Evolutionary conservation across 305 asterid species (phyloP).

Genomic region (Ilex paraguariensis): DNA sequence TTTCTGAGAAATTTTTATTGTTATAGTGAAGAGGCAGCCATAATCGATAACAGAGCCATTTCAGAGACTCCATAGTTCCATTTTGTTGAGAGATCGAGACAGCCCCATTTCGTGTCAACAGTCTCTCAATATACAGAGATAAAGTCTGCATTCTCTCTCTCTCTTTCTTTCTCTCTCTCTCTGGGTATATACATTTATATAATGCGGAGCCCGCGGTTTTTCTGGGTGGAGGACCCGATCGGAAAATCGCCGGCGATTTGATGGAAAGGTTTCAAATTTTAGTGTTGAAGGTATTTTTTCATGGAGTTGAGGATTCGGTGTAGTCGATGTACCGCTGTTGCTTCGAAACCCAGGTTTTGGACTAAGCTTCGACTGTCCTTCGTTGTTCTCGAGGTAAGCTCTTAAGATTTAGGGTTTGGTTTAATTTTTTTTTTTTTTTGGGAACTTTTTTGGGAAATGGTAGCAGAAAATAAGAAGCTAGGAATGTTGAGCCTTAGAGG

Average conservation of each 20-base stretch:
- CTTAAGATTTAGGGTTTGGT: constrained; percentile 23
- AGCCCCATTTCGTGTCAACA: neutral
- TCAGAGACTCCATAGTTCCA: too few species aligned
- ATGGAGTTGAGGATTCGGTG: constrained; percentile 75
- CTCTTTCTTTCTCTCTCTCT: constrained; percentile 24
- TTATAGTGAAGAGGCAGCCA: too few species aligned
- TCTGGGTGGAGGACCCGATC: constrained; percentile 35
- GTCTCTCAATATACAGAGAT: too few species aligned
- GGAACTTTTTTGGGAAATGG: neutral
- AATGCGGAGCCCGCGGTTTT: constrained; percentile 45
- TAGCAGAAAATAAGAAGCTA: neutral
- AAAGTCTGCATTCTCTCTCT: constrained; percentile 20
- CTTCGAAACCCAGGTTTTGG: constrained; percentile 8
- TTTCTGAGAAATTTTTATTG: too few species aligned
- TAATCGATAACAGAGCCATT: too few species aligned
- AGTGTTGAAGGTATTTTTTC: constrained; percentile 37
- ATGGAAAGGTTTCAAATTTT: constrained; percentile 33
- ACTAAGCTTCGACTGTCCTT: constrained; percentile 13
- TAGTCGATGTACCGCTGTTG: constrained; percentile 15
- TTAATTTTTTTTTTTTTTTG: neutral
- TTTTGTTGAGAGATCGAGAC: too few species aligned
- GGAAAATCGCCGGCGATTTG: constrained; percentile 40
- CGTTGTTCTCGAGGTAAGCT: constrained; percentile 14
- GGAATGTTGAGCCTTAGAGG: constrained; percentile 7
- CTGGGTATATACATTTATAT: constrained; percentile 1